These are phyloP conservation scores for Salvia rosmarinus DNA, from an alignment of 257 asterid species.

Conservation along the genomic window DNA sequence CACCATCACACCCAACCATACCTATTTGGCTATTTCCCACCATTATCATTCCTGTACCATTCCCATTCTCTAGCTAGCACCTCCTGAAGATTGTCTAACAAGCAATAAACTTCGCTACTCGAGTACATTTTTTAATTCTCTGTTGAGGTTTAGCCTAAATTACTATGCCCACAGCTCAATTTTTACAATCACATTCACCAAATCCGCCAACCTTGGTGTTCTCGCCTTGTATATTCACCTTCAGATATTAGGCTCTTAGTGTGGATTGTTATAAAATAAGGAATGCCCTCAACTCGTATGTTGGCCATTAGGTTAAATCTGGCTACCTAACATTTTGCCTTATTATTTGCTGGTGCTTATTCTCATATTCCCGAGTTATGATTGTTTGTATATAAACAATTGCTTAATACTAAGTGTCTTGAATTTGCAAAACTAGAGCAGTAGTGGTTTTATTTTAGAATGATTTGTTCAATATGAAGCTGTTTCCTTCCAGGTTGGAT, in stretches of 20 bases:
- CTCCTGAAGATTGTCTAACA: background rate
- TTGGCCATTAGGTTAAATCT: no score
- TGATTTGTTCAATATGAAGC: background rate
- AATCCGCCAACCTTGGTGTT: background rate
- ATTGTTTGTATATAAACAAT: background rate
- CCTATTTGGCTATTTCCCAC: background rate
- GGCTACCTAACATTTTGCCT: no score
- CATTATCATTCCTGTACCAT: background rate
- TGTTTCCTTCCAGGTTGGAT: constrained; percentile 69
- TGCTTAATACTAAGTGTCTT: background rate
- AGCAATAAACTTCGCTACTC: background rate
- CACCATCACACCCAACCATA: background rate
- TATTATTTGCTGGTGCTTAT: background rate
- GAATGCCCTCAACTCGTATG: background rate
- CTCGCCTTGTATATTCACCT: background rate
- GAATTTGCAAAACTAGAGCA: background rate
- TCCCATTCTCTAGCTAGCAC: background rate
- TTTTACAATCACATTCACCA: background rate
- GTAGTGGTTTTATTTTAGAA: no score
- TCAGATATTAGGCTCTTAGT: background rate
- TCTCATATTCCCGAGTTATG: background rate
- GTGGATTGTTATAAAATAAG: background rate
- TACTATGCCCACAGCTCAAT: background rate
- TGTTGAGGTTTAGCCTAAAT: background rate
- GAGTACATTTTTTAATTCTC: background rate